These are phyloP conservation scores for Rhizophagus clarus DNA, from an alignment of 192 early-diverging fungal species.

Conservation along the genomic window DNA sequence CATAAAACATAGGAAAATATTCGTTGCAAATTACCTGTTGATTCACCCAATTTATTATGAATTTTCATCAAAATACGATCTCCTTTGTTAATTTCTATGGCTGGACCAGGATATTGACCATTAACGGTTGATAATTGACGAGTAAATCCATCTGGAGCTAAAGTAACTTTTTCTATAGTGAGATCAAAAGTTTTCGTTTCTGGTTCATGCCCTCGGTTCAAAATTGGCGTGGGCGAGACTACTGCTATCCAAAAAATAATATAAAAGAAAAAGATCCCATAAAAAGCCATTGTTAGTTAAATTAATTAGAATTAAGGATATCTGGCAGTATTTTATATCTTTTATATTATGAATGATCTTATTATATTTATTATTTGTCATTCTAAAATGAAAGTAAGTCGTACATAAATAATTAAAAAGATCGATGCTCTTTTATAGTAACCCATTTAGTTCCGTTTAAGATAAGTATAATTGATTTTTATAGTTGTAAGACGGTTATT, in stretches of 20 bases:
- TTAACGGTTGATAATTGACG: slow-evolving; percentile 48
- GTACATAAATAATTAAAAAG: slow-evolving; percentile 17
- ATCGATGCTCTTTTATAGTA: slow-evolving; percentile 27
- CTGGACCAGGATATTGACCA: slow-evolving; percentile 60
- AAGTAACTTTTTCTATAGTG: slow-evolving; percentile 35
- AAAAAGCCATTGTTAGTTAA: slow-evolving; percentile 31
- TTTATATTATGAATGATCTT: slow-evolving; percentile 22
- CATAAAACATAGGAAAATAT: slow-evolving; percentile 33
- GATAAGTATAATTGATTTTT: slow-evolving; percentile 32
- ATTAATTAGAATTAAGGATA: slow-evolving; percentile 34
- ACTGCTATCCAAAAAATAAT: slow-evolving; percentile 33
- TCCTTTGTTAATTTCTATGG: slow-evolving; percentile 50
- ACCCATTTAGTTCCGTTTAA: slow-evolving; percentile 30
- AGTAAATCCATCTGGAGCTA: slow-evolving; percentile 48
- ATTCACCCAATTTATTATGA: slow-evolving; percentile 35
- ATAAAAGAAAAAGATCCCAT: slow-evolving; percentile 29
- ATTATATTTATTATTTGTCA: slow-evolving; percentile 29
- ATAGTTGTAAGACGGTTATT: slow-evolving; percentile 24
- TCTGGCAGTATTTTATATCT: slow-evolving; percentile 32
- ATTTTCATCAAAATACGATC: slow-evolving; percentile 53
- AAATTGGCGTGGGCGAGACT: slow-evolving; percentile 34
- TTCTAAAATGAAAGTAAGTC: slow-evolving; percentile 25
- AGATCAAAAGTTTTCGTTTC: slow-evolving; percentile 28
- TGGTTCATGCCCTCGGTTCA: slow-evolving; percentile 31
- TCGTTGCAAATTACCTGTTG: slow-evolving; percentile 35